Evolutionary conservation across 1,284 basidiomycete genomes (phyloP), one percentile per base, ranked within the genome.

Genomic region (Ganoderma boninense): DNA sequence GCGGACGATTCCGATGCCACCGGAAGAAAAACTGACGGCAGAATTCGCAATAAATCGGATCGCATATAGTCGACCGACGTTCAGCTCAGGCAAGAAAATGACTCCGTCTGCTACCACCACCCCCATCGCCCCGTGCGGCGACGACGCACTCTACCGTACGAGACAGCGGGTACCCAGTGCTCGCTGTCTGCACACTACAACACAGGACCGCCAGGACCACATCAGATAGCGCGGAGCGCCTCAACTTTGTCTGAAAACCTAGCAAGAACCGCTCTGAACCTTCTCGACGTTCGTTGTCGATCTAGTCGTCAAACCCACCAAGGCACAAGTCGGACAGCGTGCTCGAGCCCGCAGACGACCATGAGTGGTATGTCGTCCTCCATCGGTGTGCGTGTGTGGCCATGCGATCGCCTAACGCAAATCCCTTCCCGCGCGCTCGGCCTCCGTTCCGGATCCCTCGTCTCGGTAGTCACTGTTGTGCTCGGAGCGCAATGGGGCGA

Each of bases 401-500:
- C 16, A n/a, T 16, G 29, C 14, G 32, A 29, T 6, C 23, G 18
- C 18, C 23, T 18, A 40, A 61, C 60, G 40, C 26, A 61, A 35
- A 35, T 13, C 44, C 44, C 42, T 42, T 29, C n/a, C 43, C 49
- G 35, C 56, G 35, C 8, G 26, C n/a, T 8, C 20, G 32, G 29
- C 1, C 13, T 38, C 18, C n/a, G 4, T 46, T 20, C 38, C 59
- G 32, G n/a, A 42, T 26, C n/a, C n/a, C n/a, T n/a, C n/a, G n/a
- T 5, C 7, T 13, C 4, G 42, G 64, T 75, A 91, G 92, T 91
- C 72, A 90, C 91, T 67, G 92, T 93, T 73, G 93, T 95, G 74
- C 90, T 97, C 73, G 96, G 96, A 62, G 85, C 95, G 70, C 96
- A 98, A 80, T 98, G 96, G 96, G 96, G 96, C 71, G 96, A 97